These are phyloP conservation scores for Candida tammaniensis DNA, from an alignment of 805 yeast species.

Conservation along the genomic window DNA sequence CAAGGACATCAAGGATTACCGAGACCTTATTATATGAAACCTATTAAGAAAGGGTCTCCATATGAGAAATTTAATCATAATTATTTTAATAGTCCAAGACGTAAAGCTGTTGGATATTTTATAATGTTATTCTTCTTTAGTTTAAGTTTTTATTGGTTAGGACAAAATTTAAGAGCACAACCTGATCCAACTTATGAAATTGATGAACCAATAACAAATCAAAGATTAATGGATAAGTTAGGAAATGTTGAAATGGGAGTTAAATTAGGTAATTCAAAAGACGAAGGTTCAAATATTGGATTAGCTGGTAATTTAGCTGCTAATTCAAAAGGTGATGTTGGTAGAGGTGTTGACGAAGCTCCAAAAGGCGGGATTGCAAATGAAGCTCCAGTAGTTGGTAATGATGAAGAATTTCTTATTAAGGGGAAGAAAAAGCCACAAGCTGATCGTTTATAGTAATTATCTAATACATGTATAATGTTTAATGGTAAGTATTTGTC, in stretches of 20 bases:
- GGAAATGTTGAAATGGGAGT: conserved; percentile 17
- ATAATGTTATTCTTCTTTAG: conserved; percentile 34
- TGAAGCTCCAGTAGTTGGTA: conserved; percentile 43
- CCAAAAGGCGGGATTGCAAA: conserved; percentile 48
- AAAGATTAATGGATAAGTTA: conserved; percentile 17
- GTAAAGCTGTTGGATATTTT: conserved; percentile 38
- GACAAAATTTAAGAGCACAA: conserved; percentile 31
- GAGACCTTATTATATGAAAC: conserved; percentile 46
- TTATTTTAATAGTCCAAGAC: conserved; percentile 34
- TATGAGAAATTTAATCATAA: conserved; percentile 30
- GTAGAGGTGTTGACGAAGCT: conserved; percentile 40
- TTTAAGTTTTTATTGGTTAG: conserved; percentile 31
- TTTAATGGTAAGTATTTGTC: not conserved
- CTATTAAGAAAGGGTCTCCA: conserved; percentile 33
- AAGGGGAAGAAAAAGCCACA: conserved; percentile 11
- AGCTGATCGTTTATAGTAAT: not conserved
- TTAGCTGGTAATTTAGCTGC: conserved; percentile 39
- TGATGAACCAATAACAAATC: conserved; percentile 6
- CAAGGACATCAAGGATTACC: conserved; percentile 48
- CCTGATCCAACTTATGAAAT: conserved; percentile 27
- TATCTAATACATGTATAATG: conserved; percentile 1
- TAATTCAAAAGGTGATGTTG: conserved; percentile 38
- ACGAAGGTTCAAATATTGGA: conserved; percentile 28
- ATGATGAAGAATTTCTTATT: conserved; percentile 27
- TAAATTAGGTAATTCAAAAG: conserved; percentile 6